Evolutionary conservation across 1,284 basidiomycete species (phyloP), one percentile per base, ranked within the genome.

Genomic region (Ganoderma lingzhi): DNA sequence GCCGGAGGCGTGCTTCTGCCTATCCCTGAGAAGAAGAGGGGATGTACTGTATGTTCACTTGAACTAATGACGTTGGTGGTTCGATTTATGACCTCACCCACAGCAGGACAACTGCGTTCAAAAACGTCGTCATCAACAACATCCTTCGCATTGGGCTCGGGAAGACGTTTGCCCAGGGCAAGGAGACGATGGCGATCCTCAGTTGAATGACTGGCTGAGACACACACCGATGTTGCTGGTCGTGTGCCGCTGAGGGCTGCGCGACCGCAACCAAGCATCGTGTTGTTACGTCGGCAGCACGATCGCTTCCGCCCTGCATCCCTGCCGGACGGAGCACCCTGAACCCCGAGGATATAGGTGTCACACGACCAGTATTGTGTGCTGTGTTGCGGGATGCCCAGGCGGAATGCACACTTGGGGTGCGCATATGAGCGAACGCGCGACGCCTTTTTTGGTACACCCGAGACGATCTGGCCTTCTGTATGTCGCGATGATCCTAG

Each of bases 311-410:
- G 64, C 42, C 45, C 62, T 64, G 39, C 55, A 23, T 63, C 60
- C 35, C 37, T 32, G 62, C 55, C 45, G 56, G 62, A 23, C 44
- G 32, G 23, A 44, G 58, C 35, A 62, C 72, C 72, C 70, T 71
- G 64, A 28, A 41, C 63, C 72, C 70, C 56, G 68, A 63, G 51
- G 41, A 41, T 30, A 63, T 66, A 23, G 61, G 66, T 62, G 72
- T 70, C 70, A 71, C 72, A 73, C 67, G 72, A 71, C 70, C 70
- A 60, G 62, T 63, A 41, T 62, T 65, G 62, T 66, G 51, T 55
- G 44, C 64, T 48, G 55, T 8, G 41, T 35, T 44, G 35, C 28
- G 30, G 45, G 67, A 19, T 60, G 37, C 56, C 37, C 6, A 32
- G 32, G 64, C 42, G 64, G 41, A 63, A 61, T 65, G 64, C 68